Percentiles rank a stretch among this genome's conserved stretches.
These are phyloP conservation scores for Penicillium sp. DNA, from an alignment of 2,329 filamentous ascomycete genomes.

Conservation along the genomic window DNA sequence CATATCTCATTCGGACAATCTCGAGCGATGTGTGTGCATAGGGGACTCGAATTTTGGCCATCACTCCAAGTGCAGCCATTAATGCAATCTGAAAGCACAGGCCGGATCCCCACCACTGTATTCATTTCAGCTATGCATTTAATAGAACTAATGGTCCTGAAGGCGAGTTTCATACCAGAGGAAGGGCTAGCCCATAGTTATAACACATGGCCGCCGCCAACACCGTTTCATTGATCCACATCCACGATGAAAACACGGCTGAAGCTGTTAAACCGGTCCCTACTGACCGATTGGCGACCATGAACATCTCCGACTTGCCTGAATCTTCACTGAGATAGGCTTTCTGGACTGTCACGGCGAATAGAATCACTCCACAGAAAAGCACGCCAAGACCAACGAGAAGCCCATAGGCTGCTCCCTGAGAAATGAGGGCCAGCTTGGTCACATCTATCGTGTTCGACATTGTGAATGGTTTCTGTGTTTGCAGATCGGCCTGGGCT, in stretches of 20 bases:
- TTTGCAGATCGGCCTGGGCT: no score
- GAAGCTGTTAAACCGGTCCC: conserved; percentile 39
- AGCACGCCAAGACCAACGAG: conserved; percentile 50
- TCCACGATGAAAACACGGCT: conserved; percentile 41
- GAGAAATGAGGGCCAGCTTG: conserved; percentile 26
- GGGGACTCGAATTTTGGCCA: conserved; percentile 51
- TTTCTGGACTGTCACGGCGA: conserved; percentile 47
- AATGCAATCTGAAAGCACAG: conserved; percentile 51
- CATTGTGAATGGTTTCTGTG: conserved; percentile 4
- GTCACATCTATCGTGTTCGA: conserved; percentile 11
- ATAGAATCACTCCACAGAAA: conserved; percentile 49
- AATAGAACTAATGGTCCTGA: background rate
- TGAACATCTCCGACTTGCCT: conserved; percentile 44
- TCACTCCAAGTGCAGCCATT: conserved; percentile 50
- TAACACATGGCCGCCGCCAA: conserved; percentile 36
- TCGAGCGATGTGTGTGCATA: conserved; percentile 54
- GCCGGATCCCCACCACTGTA: conserved; percentile 39
- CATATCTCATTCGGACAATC: conserved; percentile 51
- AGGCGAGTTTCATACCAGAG: conserved; percentile 27
- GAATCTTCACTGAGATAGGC: conserved; percentile 32
- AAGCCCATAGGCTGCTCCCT: conserved; percentile 45
- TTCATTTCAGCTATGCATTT: background rate
- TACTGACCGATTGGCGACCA: conserved; percentile 40
- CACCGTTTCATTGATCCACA: conserved; percentile 42
- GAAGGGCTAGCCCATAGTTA: conserved; percentile 35